Evolutionary conservation across 202 grass and related monocot species (phyloP).

Genomic region (Musa balbisiana): DNA sequence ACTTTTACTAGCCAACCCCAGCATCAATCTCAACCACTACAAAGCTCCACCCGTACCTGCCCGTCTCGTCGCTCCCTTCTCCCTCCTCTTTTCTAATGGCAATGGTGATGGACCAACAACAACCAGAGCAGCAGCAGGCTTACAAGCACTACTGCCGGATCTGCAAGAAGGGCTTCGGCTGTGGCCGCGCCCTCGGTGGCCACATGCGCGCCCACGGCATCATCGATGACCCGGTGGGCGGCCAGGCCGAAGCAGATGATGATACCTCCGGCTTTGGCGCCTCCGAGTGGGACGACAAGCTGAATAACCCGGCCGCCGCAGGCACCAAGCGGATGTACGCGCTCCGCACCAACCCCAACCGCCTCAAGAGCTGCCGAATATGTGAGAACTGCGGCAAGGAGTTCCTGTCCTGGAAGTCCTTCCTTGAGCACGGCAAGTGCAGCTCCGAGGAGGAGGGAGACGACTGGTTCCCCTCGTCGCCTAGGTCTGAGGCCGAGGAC

Average conservation of each 20-base stretch:
- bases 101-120: conserved; percentile 23
- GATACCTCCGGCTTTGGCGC: conserved; percentile 5
- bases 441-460: conserved; percentile 19
- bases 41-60: neutral
- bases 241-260: conserved; percentile 11
- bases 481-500: conserved; percentile 4
- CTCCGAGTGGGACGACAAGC: conserved; percentile 12
- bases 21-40: neutral
- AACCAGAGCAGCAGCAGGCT: conserved; percentile 15
- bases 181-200: conserved; percentile 61
- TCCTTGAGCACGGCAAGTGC: conserved; percentile 53
- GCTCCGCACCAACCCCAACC: conserved; percentile 43
- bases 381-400: conserved; percentile 60
- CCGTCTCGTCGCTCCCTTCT: neutral
- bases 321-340: conserved; percentile 39
- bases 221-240: conserved; percentile 11
- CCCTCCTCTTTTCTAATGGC: neutral
- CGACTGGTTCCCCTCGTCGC: conserved; percentile 23
- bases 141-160: conserved; percentile 28
- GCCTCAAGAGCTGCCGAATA: conserved; percentile 31
- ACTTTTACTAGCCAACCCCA: conserved; percentile 8
- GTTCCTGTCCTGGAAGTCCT: conserved; percentile 59
- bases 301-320: neutral
- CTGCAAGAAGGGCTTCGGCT: conserved; percentile 31
- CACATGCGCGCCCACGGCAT: conserved; percentile 80